Evolutionary conservation across 1,139 yeast species (phyloP), one percentile per base, ranked within the genome.

Genomic region (Groenewaldozyma auringiensis): DNA sequence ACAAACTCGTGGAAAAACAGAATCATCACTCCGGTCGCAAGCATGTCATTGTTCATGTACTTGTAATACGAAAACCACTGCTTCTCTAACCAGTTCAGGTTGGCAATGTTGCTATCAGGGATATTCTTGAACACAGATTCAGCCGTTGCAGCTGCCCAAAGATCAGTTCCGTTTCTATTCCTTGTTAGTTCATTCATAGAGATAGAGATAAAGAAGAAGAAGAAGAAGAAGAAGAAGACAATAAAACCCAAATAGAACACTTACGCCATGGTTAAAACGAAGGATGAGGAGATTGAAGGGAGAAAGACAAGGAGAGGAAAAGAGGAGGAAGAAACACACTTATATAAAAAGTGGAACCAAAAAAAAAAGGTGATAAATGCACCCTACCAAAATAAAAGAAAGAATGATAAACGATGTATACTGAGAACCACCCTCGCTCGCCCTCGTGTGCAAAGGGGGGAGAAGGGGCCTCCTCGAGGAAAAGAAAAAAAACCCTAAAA

Each of bases 1-100:
- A 83, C 79, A 49, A 79, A 46, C 65, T 86, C 96, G 65, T 86
- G 96, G 50, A 81, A 70, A 37, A 73, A 56, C 62, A 86, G 83
- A 59, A 86, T 81, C 57, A 86, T 66, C 44, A 85, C 65, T 3
- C 96, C 96, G 1, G 95, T 86, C 43, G 95, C 95, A 49, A 86
- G 71, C 33, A 79, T 69, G 62, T 86, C 95, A 58, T 84, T 86
- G 53, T 77, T 72, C 71, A 84, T 74, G 63, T 76, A 83, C 43
- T 75, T 68, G 67, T 84, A 87, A 76, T 84, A 87, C 16, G 81
- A 67, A 22, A 86, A 89, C 96, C 95, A 87, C 49, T 75, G 61
- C 50, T 70, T 72, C 61, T 86, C 95, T 37, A 79, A 43, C 31
- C 29, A 22, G 34, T 44, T 47, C 29, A 47, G 46, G 2, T 18